phyloP scores from a whole-genome alignment of 2,329 filamentous ascomycete species.

The Monilinia vaccinii-corymbosi region DNA sequence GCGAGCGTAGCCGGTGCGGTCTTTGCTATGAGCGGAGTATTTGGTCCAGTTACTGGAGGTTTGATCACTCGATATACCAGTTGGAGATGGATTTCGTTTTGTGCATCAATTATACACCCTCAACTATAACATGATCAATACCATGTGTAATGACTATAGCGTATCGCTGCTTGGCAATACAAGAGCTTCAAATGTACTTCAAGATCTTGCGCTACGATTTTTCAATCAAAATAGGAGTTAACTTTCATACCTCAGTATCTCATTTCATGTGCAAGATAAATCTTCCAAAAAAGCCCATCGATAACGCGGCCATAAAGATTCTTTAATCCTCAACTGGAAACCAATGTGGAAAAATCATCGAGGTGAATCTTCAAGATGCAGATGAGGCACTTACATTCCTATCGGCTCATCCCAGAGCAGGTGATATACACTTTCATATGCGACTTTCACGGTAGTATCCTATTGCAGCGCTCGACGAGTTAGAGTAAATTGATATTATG shows the following conservation, averaged over 20 bases:
- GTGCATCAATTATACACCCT: not conserved
- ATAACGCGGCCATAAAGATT: not conserved
- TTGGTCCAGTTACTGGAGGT: slow-evolving; percentile 22
- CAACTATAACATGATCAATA: not conserved
- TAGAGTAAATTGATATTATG: not conserved
- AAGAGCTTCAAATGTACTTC: not conserved
- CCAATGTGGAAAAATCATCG: not conserved
- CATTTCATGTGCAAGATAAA: not conserved
- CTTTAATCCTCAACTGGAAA: not conserved
- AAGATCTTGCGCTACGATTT: not conserved
- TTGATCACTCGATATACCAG: slow-evolving; percentile 17
- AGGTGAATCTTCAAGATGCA: slow-evolving; percentile 16
- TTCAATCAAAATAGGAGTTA: not conserved
- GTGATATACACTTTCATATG: slow-evolving; percentile 22
- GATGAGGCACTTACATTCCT: slow-evolving; percentile 13
- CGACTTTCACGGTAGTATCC: slow-evolving; percentile 17
- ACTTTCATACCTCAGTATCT: not conserved
- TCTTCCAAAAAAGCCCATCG: not conserved
- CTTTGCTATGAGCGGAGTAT: slow-evolving; percentile 15
- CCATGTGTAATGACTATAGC: not conserved
- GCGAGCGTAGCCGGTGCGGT: slow-evolving; percentile 39
- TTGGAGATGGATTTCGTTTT: slow-evolving; percentile 21
- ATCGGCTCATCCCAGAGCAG: slow-evolving; percentile 10
- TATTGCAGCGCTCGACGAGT: slow-evolving; percentile 7
- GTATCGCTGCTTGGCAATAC: not conserved